A percentile compares a stretch with the other conserved stretches of the same genome.
Conservation (phyloP, 73 alveolate species). For the Tetrahymena borealis region DNA sequence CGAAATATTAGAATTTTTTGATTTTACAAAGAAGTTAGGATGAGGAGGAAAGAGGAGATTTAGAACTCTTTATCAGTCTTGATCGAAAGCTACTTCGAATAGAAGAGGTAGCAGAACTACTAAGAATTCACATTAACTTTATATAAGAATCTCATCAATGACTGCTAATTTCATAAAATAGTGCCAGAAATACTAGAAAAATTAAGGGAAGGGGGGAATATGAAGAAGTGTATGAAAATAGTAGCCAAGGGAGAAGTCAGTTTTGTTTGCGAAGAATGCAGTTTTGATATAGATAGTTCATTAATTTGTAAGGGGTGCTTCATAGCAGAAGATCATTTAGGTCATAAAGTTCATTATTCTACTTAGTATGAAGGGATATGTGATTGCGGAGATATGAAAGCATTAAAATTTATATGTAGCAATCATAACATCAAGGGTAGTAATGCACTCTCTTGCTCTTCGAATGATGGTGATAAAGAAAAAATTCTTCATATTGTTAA, state of each 20-base stretch:
- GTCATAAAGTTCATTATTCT: not conserved
- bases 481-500: not conserved
- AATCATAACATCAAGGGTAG: not conserved
- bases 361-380: not conserved
- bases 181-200: not conserved
- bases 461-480: not conserved
- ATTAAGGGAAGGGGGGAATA: not conserved
- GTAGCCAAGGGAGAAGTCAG: not conserved
- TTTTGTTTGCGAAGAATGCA: not conserved
- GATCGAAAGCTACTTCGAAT: not conserved
- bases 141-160: not conserved
- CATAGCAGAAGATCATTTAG: not conserved
- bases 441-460: not conserved
- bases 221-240: not conserved
- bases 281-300: not conserved
- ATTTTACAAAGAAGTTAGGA: too few relatives aligned
- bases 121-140: not conserved
- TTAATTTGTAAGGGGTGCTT: not conserved
- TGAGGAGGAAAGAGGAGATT: constrained; percentile 2
- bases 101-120: not conserved
- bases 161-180: not conserved
- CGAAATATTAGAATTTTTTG: too few relatives aligned
- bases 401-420: not conserved
- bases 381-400: not conserved
- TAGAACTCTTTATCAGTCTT: not conserved